phyloP scores from a whole-genome alignment of 345 rosid genomes.

The Eucalyptus marginata region DNA sequence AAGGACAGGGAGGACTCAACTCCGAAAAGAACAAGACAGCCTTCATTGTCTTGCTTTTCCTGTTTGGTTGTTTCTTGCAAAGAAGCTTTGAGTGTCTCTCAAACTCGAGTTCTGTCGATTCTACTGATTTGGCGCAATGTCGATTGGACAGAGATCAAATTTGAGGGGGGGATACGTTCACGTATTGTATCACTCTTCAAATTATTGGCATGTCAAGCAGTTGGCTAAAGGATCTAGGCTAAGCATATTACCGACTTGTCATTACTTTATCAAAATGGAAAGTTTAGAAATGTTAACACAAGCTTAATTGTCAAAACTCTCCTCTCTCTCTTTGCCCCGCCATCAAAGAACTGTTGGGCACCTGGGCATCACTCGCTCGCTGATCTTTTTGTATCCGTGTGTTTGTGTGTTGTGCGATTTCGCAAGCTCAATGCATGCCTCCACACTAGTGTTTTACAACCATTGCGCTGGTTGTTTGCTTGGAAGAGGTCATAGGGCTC shows the following conservation, averaged over 20 bases:
- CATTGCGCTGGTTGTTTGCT: neutral
- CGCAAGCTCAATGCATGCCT: neutral
- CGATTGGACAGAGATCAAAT: neutral
- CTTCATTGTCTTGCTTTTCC: neutral
- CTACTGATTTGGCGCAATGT: neutral
- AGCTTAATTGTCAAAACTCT: neutral
- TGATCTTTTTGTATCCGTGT: neutral
- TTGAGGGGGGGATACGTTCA: neutral
- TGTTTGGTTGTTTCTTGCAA: neutral
- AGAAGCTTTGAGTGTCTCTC: neutral
- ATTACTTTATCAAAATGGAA: neutral
- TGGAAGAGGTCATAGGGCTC: neutral
- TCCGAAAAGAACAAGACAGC: neutral
- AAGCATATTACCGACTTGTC: neutral
- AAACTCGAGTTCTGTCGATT: neutral
- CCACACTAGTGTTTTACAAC: neutral
- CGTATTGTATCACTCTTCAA: neutral
- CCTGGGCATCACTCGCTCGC: neutral
- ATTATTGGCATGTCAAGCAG: neutral
- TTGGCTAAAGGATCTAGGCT: neutral
- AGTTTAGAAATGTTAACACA: neutral
- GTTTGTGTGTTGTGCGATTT: neutral
- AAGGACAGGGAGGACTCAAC: neutral
- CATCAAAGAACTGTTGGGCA: neutral
- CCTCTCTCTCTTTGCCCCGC: neutral